Conservation (phyloP, 306 rosid species). For the Malus orientalis region DNA sequence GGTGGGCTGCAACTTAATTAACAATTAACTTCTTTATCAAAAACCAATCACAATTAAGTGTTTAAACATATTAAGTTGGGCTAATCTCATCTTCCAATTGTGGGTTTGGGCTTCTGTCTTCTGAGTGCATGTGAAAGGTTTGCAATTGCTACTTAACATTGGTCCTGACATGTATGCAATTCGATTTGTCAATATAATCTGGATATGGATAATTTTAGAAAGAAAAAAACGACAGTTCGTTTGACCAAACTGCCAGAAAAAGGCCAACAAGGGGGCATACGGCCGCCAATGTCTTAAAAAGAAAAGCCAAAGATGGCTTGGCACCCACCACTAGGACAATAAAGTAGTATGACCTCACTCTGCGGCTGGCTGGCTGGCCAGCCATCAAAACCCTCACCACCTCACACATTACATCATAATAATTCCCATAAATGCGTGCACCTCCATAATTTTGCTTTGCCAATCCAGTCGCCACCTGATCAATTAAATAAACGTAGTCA, state of each 20-base stretch:
- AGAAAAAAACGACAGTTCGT: not conserved
- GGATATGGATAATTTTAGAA: no score
- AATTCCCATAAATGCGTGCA: not conserved
- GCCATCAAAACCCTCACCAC: not conserved
- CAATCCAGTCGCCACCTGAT: not conserved
- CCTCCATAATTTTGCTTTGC: not conserved
- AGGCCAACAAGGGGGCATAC: not conserved
- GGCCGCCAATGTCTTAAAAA: not conserved
- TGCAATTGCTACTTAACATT: not conserved
- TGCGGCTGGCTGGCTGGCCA: not conserved
- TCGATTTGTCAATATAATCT: not conserved
- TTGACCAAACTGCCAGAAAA: not conserved
- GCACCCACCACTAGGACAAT: not conserved
- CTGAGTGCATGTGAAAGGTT: no score
- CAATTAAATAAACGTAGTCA: rapidly evolving
- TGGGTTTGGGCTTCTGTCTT: not conserved
- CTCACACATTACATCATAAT: not conserved
- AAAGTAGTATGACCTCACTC: not conserved
- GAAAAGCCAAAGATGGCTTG: not conserved
- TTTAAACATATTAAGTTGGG: not conserved
- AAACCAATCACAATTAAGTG: not conserved
- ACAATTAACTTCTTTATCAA: not conserved
- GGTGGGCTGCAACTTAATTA: not conserved
- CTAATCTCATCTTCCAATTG: not conserved
- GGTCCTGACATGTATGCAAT: not conserved